Evolutionary conservation across 108 stramenopile genomes (phyloP).

Genomic region (Discostella stelligeroides): DNA sequence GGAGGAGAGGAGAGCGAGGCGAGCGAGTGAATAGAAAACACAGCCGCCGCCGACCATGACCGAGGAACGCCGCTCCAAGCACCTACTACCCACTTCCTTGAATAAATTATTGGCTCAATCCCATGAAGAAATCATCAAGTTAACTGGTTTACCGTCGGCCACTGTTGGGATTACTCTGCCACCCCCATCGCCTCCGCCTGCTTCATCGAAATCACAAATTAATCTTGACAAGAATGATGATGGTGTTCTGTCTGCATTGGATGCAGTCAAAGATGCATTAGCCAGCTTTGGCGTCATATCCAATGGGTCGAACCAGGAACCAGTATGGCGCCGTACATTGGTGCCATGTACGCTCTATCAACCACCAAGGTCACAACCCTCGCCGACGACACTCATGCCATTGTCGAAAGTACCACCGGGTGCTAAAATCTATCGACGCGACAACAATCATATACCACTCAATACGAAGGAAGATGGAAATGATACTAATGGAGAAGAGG

Average conservation of each 20-base stretch:
- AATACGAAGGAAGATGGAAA: neutral
- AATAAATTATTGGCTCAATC: neutral
- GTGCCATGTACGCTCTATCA: slow-evolving; percentile 34
- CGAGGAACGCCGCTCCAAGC: slow-evolving; percentile 7
- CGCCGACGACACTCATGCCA: slow-evolving; percentile 41
- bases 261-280: slow-evolving; percentile 26
- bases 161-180: slow-evolving; percentile 1
- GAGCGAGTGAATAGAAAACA: too few relatives aligned
- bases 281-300: slow-evolving; percentile 30
- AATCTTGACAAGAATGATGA: neutral
- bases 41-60: neutral
- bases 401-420: slow-evolving; percentile 33
- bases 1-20: too few relatives aligned
- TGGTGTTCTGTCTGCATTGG: slow-evolving; percentile 4
- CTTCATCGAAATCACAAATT: neutral
- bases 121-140: neutral
- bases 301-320: neutral
- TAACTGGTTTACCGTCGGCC: neutral
- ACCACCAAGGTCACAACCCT: slow-evolving; percentile 25
- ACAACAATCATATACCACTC: neutral
- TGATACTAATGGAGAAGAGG: neutral
- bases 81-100: neutral
- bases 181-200: neutral
- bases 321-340: slow-evolving; percentile 11
- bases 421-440: slow-evolving; percentile 28